These are phyloP conservation scores for Eucalyptus melliodora DNA, from an alignment of 345 rosid species.

Conservation along the genomic window DNA sequence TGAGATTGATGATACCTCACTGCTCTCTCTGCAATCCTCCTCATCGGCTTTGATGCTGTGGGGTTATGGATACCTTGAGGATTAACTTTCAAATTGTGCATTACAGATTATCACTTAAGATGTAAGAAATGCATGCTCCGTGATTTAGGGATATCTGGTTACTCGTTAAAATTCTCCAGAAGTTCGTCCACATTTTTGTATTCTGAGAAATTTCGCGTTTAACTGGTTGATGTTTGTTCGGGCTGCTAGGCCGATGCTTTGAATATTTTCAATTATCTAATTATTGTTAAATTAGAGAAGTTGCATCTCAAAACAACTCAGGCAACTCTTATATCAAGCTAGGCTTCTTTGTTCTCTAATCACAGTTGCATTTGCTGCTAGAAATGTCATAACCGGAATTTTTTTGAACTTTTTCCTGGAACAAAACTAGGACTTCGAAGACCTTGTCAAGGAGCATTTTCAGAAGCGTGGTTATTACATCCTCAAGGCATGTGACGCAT, in stretches of 20 bases:
- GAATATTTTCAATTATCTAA: neutral
- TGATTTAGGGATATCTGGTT: neutral
- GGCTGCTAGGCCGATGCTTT: neutral
- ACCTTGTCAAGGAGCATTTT: constrained; percentile 69
- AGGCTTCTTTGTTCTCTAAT: neutral
- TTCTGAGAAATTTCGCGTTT: neutral
- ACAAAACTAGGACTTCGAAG: constrained; percentile 60
- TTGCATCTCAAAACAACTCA: neutral
- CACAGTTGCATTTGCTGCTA: neutral
- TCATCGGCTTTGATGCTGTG: neutral
- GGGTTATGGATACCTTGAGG: neutral
- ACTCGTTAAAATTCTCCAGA: neutral
- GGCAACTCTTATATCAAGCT: neutral
- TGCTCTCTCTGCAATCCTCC: neutral
- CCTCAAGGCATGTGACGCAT: constrained; percentile 88
- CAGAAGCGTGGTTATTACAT: constrained; percentile 72
- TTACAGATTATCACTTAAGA: neutral
- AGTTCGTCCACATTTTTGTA: neutral
- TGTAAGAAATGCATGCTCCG: neutral
- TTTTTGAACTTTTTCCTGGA: neutral
- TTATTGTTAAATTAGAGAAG: neutral
- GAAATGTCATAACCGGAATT: neutral
- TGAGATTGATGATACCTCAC: neutral
- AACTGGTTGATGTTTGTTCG: neutral
- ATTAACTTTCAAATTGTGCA: neutral